Evolutionary conservation across 768 basidiomycete species (phyloP), one percentile per base, ranked within the genome.

Genomic region (Boletus pseudo-olivaceus): DNA sequence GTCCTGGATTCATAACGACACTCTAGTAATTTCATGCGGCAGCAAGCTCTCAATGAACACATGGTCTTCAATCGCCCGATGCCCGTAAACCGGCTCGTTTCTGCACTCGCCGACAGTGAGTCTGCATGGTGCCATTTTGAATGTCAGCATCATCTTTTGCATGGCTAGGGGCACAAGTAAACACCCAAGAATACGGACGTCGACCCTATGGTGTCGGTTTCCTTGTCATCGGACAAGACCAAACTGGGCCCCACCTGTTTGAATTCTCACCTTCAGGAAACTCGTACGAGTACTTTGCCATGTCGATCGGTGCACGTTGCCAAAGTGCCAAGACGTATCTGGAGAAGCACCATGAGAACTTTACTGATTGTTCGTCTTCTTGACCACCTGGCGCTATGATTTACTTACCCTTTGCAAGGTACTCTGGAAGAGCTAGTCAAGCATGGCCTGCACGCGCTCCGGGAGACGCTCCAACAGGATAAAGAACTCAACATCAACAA

Each of bases 281-380:
- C 67, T 92, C 93, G 20, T 98, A 96, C 68, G 96, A 98, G 71
- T 99, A 98, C 74, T 93, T 85, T 68, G 97, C 97, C 45, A 95
- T 98, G 83, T 96, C 94, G 38, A 99, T 99, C 72, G 97, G 97
- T 48, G 96, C 96, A 14, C 84, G 97, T 47, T 94, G 90, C 73
- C 97, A 99, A 74, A 96, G 93, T 62, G 96, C 97, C 47, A 98
- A 98, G 75, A 99, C 97, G 12, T 99, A 98, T 71, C 78, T 99
- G 35, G 97, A 99, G 78, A 92, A 89, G 71, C 85, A 98, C 67
- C 97, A 85, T 64, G 88, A 91, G 70, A 82, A 78, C 63, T 99
- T 98, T 67, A 78, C 80, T 5, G 85, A 93, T 68, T 86, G 94
- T 97, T 59, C 61, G 90, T 56, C 49, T 20, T 47, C 17, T 42